Evolutionary conservation across 495 filamentous ascomycete genomes (phyloP).

Genomic region (Penicillium pulvis): DNA sequence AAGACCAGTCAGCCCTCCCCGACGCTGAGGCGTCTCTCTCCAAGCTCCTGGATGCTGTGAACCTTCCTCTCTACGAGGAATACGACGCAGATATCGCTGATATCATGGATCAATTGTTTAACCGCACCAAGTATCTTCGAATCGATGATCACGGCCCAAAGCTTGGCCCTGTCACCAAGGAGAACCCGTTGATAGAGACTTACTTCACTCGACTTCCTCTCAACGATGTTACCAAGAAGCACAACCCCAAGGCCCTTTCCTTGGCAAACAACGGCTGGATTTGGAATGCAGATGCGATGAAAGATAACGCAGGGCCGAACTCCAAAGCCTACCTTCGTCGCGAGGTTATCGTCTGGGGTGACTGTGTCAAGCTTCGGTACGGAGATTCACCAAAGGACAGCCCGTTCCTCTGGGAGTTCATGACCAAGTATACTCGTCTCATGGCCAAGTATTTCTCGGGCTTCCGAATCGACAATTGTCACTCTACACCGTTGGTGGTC

Average conservation of each 20-base stretch:
- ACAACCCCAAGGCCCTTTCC: slow-evolving; percentile 74
- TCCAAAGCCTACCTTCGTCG: slow-evolving; percentile 89
- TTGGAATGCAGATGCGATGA: slow-evolving; percentile 92
- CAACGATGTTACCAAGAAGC: slow-evolving; percentile 76
- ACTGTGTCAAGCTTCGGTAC: slow-evolving; percentile 97
- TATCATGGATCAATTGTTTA: slow-evolving; percentile 87
- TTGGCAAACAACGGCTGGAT: slow-evolving; percentile 98
- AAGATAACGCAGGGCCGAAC: slow-evolving; percentile 87
- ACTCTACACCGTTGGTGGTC: slow-evolving; percentile 92
- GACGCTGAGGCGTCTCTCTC: slow-evolving; percentile 51
- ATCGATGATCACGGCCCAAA: slow-evolving; percentile 91
- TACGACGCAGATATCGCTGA: slow-evolving; percentile 82
- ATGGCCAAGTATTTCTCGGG: slow-evolving; percentile 95
- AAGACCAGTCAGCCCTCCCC: slow-evolving; percentile 37
- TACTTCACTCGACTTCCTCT: slow-evolving; percentile 92
- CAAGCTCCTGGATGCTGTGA: slow-evolving; percentile 78
- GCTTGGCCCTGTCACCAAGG: slow-evolving; percentile 71
- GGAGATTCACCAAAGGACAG: slow-evolving; percentile 79
- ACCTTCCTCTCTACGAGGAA: slow-evolving; percentile 84
- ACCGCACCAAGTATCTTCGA: slow-evolving; percentile 89
- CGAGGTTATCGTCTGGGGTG: slow-evolving; percentile 97
- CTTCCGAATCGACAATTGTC: slow-evolving; percentile 98
- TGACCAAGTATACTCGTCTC: slow-evolving; percentile 87
- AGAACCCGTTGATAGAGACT: slow-evolving; percentile 85
- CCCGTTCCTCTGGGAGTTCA: slow-evolving; percentile 93